Evolutionary conservation across 2,329 filamentous ascomycete species (phyloP), one percentile per base, ranked within the genome.

Genomic region (Nemania sp.): DNA sequence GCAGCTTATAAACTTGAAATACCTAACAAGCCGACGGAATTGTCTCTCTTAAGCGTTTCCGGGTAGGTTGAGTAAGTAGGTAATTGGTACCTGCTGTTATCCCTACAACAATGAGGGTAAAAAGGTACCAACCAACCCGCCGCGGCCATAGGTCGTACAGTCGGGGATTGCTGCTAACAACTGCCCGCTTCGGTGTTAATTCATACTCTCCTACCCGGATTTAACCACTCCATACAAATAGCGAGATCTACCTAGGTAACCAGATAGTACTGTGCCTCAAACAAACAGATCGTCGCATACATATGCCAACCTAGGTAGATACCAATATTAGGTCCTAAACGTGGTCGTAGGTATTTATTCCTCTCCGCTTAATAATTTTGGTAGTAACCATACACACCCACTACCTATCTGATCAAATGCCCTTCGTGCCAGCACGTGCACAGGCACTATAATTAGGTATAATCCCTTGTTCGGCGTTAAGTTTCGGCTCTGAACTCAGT

Each of bases 171-270:
- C 26, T 62, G 20, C 26, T 62, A 15, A n/a, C 3, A 11, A 24
- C 54, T 38, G 15, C 55, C 60, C 60, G 51, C n/a, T 35, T 53
- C 60, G 60, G 60, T 11, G 13, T 55, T 62, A 62, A 55, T 11
- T 24, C 22, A 5, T 24, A 8, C 35, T 58, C 18, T 6, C 2
- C 5, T 10, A 26, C 51, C 51, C 60, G 60, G 60, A 55, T 49
- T 55, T 62, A 62, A 55, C 38, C 38, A n/a, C n/a, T n/a, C n/a
- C n/a, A n/a, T n/a, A n/a, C n/a, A n/a, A n/a, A n/a, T n/a, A n/a
- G n/a, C n/a, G n/a, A n/a, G n/a, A n/a, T n/a, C n/a, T n/a, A n/a
- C n/a, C n/a, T n/a, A n/a, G n/a, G n/a, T n/a, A n/a, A n/a, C n/a
- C n/a, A n/a, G n/a, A n/a, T n/a, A n/a, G n/a, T n/a, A n/a, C n/a